These are phyloP conservation scores for Zhuliangozyma parablackwelliae DNA, from an alignment of 1,139 yeast species.

Conservation along the genomic window DNA sequence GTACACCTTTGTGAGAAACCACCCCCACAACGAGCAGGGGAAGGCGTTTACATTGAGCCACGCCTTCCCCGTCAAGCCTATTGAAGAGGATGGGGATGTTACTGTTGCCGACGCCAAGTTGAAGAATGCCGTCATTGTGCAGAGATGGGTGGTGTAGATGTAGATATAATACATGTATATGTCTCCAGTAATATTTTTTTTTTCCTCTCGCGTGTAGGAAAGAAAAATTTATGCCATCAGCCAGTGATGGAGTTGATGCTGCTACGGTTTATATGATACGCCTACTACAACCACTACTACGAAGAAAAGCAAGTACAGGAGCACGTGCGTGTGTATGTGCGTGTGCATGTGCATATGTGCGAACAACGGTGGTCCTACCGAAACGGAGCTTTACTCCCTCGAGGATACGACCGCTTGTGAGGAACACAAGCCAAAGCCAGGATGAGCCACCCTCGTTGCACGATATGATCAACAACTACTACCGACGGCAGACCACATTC, in stretches of 20 bases:
- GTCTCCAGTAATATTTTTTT: neutral
- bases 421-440: neutral
- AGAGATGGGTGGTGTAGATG: slow-evolving; percentile 55
- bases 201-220: neutral
- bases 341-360: neutral
- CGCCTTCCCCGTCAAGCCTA: slow-evolving; percentile 78
- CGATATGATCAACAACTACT: neutral
- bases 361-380: neutral
- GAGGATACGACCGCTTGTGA: neutral
- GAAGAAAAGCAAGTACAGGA: too few relatives aligned
- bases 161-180: neutral
- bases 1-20: slow-evolving; percentile 60
- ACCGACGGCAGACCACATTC: neutral
- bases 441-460: neutral
- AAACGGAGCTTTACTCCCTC: neutral
- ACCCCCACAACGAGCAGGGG: slow-evolving; percentile 36
- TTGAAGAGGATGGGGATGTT: slow-evolving; percentile 47
- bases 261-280: too few relatives aligned
- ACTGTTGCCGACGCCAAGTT: slow-evolving; percentile 74
- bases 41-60: slow-evolving; percentile 67
- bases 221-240: too few relatives aligned
- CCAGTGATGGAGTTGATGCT: too few relatives aligned
- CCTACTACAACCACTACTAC: neutral
- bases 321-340: neutral
- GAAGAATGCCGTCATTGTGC: slow-evolving; percentile 84